phyloP scores from a whole-genome alignment of 257 asterid genomes.

The Gynochthodes officinalis region DNA sequence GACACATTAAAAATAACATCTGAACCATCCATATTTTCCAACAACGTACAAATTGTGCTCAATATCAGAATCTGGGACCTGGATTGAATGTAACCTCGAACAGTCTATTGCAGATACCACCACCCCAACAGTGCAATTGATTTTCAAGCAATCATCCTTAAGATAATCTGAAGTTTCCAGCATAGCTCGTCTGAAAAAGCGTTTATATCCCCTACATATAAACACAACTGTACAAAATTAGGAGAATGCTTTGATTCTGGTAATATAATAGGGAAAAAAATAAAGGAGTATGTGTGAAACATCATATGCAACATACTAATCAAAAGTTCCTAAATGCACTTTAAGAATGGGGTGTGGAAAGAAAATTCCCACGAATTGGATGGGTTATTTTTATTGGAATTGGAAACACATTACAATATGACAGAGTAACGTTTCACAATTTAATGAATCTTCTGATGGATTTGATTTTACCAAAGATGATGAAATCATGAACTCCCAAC shows the following conservation, averaged over 20 bases:
- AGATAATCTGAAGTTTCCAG: slow-evolving; percentile 91
- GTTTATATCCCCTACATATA: slow-evolving; percentile 82
- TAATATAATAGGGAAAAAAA: too few species aligned
- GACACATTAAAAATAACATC: slow-evolving; percentile 74
- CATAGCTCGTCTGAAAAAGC: slow-evolving; percentile 82
- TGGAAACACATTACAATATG: too few species aligned
- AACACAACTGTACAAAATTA: neutral
- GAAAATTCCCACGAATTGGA: neutral
- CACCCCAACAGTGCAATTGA: slow-evolving; percentile 98
- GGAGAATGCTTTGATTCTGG: neutral
- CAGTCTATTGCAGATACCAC: slow-evolving; percentile 89
- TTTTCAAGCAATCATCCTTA: slow-evolving; percentile 96
- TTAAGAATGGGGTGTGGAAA: neutral
- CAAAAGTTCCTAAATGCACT: neutral
- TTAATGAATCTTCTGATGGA: too few species aligned
- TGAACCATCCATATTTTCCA: slow-evolving; percentile 80
- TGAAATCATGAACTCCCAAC: too few species aligned
- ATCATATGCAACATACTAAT: neutral
- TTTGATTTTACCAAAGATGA: too few species aligned
- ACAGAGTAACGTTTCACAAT: too few species aligned
- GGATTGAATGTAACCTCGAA: slow-evolving; percentile 74
- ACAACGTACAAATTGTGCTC: slow-evolving; percentile 74
- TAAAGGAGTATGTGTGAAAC: too few species aligned
- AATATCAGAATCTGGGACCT: slow-evolving; percentile 87
- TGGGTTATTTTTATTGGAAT: too few species aligned